Conservation (phyloP, 257 asterid species). For the Thymus quinquecostatus region DNA sequence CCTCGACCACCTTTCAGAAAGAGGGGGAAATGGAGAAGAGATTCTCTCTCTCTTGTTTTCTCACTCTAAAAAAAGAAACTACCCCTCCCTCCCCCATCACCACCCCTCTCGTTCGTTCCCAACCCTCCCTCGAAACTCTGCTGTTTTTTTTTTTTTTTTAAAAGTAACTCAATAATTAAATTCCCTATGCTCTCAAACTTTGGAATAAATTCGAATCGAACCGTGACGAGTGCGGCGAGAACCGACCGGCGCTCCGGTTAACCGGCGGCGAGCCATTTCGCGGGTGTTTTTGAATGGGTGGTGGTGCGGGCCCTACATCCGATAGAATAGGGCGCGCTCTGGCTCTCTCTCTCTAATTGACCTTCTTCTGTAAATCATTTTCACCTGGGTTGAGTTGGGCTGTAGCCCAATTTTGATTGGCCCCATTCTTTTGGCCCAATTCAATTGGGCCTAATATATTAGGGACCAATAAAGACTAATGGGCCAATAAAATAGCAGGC, state of each 20-base stretch:
- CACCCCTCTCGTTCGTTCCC: slow-evolving; percentile 12
- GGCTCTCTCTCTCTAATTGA: neutral
- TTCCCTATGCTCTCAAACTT: neutral
- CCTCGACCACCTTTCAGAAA: slow-evolving; percentile 94
- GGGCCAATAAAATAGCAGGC: too few species aligned
- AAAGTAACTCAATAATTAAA: neutral
- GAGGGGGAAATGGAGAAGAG: slow-evolving; percentile 50
- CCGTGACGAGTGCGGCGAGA: neutral
- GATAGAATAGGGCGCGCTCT: slow-evolving; percentile 33
- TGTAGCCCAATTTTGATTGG: neutral
- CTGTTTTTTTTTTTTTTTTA: neutral
- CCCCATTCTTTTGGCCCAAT: neutral
- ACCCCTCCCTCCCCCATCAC: slow-evolving; percentile 8
- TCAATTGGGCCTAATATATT: neutral
- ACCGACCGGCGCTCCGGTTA: slow-evolving; percentile 21
- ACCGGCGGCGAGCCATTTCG: slow-evolving; percentile 39
- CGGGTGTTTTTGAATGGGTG: slow-evolving; percentile 31
- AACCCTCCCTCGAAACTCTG: slow-evolving; percentile 19
- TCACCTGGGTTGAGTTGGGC: neutral
- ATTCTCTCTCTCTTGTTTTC: slow-evolving; percentile 47
- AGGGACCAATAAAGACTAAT: too few species aligned
- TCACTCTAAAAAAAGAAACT: slow-evolving; percentile 44
- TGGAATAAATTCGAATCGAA: neutral
- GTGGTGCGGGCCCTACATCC: slow-evolving; percentile 40
- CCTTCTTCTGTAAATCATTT: too few species aligned